Percentiles rank a stretch among this genome's conserved stretches.
Conservation (phyloP, 805 yeast species). For the Teunomyces lycoperdinae region DNA sequence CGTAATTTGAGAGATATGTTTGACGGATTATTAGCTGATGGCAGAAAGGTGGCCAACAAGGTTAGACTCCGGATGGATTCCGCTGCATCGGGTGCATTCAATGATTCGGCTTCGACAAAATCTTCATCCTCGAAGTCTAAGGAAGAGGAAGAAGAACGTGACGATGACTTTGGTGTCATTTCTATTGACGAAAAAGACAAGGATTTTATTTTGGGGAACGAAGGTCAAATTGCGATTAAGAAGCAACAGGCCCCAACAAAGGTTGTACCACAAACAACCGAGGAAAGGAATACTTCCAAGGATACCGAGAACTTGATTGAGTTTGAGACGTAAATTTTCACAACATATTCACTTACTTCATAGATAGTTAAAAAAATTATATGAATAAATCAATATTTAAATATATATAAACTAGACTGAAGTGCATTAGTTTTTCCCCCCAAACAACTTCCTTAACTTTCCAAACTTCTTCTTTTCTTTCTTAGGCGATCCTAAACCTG, state of each 20-base stretch:
- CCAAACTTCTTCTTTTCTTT: constrained; percentile 40
- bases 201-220: constrained; percentile 50
- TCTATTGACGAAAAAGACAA: constrained; percentile 43
- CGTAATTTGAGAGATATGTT: constrained; percentile 79
- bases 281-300: constrained; percentile 4
- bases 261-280: background rate
- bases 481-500: constrained; percentile 1
- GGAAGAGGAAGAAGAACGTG: constrained; percentile 47
- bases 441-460: constrained; percentile 39
- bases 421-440: constrained; percentile 15
- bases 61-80: constrained; percentile 87
- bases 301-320: constrained; percentile 37
- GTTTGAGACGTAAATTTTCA: constrained; percentile 32
- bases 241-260: constrained; percentile 1
- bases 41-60: constrained; percentile 84
- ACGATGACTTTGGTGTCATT: constrained; percentile 43
- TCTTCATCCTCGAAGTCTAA: constrained; percentile 24
- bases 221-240: constrained; percentile 35
- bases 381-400: constrained; percentile 1
- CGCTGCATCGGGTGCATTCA: constrained; percentile 22
- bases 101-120: constrained; percentile 24
- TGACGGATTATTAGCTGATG: constrained; percentile 89
- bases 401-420: background rate
- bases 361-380: background rate
- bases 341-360: background rate